Evolutionary conservation across 192 early-diverging fungal genomes (phyloP), one percentile per base, ranked within the genome.

Genomic region (Spizellomyces sp.): DNA sequence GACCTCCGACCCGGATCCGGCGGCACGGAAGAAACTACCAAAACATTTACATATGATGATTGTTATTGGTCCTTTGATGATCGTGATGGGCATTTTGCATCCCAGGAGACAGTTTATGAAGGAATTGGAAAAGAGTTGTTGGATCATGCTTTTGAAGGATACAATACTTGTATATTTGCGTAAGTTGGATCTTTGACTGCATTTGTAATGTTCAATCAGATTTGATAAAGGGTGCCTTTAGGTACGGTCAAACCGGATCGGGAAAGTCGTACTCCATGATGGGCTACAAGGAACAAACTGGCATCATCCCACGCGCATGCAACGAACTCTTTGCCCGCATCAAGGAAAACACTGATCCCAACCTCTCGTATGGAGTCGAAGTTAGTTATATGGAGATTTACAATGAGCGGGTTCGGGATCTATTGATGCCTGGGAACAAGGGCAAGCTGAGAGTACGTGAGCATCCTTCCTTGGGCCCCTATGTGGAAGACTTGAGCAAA

Each of bases 311-410:
- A 41, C 83, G 89, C 1, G 89, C 90, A n/a, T 93, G 93, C 79
- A 78, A 85, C 44, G 87, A 89, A 42, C 80, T 98, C 27, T 98
- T 98, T 77, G 77, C 83, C 27, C 71, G 84, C 56, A 93, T 94
- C 63, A 61, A 45, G 46, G 62, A 62, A 8, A 47, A 74, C 45
- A 79, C 71, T 17, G 70, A 65, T 43, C 22, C 44, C 8, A 80
- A 89, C 48, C 64, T 80, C 9, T 15, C 58, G 21, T 77, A 74
- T 58, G 27, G n/a, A 8, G 70, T 75, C 69, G 83, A 85, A 86
- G 92, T 90, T 50, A 91, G 90, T 15, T 98, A 97, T 77, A 84
- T 97, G 69, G 96, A 98, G 75, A 88, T 99, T 19, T 98, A 99
- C 76, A 99, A 99, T 75, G 96, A 99, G 71, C 93, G 96, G 50